Conservation (phyloP, 192 early-diverging fungal species). For the Rhizophagus sp. region DNA sequence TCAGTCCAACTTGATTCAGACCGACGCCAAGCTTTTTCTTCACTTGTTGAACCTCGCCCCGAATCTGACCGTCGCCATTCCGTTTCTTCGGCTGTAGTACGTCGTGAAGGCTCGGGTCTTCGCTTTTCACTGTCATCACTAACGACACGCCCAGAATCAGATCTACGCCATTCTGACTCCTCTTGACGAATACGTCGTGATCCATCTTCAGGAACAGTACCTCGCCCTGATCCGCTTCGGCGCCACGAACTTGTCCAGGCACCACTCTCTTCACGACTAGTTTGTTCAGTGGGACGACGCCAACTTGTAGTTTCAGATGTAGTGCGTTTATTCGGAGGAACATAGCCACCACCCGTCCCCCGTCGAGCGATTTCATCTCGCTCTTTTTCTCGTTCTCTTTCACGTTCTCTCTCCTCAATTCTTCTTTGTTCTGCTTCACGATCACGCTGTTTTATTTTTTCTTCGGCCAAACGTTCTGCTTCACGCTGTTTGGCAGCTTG, state of each 20-base stretch:
- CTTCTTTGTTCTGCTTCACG: slow-evolving; percentile 34
- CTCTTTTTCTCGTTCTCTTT: slow-evolving; percentile 11
- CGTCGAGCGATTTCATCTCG: slow-evolving; percentile 24
- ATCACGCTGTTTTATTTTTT: slow-evolving; percentile 35
- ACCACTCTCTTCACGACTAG: neutral
- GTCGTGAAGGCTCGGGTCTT: neutral
- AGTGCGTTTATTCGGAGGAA: slow-evolving; percentile 29
- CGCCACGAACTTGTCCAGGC: neutral
- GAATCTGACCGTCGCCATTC: slow-evolving; percentile 13
- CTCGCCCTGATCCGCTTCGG: neutral
- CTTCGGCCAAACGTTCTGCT: slow-evolving; percentile 51
- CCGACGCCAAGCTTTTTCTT: slow-evolving; percentile 9
- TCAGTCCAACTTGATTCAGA: no score
- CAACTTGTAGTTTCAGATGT: slow-evolving; percentile 28
- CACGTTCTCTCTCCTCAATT: slow-evolving; percentile 16
- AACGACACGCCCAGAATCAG: slow-evolving; percentile 1
- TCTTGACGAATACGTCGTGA: neutral
- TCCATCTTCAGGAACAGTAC: neutral
- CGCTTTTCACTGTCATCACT: neutral
- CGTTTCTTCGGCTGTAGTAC: neutral
- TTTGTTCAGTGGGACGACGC: neutral
- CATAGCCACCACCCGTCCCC: slow-evolving; percentile 30
- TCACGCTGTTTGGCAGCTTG: slow-evolving; percentile 51
- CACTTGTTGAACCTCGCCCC: neutral
- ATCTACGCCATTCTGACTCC: slow-evolving; percentile 20